Conservation (phyloP, 305 asterid species). For the Solanum hybrid region DNA sequence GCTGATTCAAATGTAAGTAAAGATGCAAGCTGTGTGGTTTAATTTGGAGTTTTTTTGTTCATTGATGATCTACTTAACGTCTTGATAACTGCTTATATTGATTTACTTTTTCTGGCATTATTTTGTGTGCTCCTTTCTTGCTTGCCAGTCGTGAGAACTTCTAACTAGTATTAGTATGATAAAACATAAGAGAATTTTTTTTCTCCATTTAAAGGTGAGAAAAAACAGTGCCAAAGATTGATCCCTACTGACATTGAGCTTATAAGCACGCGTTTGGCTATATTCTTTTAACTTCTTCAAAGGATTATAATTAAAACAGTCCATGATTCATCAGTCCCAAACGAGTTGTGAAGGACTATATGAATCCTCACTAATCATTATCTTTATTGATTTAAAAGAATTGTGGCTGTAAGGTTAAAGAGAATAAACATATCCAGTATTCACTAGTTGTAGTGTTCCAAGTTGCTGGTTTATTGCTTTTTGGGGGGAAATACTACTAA, state of each 20-base stretch:
- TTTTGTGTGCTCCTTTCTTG: not conserved
- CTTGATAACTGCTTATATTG: not conserved
- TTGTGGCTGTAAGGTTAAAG: not conserved
- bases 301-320: not conserved
- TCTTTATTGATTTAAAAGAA: not conserved
- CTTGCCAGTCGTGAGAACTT: not conserved
- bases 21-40: not conserved
- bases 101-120: not conserved
- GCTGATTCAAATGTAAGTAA: constrained; percentile 56
- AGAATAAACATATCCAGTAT: not conserved
- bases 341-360: not conserved
- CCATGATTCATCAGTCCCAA: not conserved
- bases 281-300: not conserved
- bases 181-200: not conserved
- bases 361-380: not conserved
- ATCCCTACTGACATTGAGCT: not conserved
- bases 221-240: not conserved
- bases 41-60: not conserved
- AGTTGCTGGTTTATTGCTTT: not conserved
- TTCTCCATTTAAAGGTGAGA: not conserved
- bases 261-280: not conserved
- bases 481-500: not conserved
- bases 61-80: not conserved
- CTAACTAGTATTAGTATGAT: not conserved
- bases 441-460: not conserved